Evolutionary conservation across 2,329 filamentous ascomycete genomes (phyloP).

Genomic region (Beauveria varroae): DNA sequence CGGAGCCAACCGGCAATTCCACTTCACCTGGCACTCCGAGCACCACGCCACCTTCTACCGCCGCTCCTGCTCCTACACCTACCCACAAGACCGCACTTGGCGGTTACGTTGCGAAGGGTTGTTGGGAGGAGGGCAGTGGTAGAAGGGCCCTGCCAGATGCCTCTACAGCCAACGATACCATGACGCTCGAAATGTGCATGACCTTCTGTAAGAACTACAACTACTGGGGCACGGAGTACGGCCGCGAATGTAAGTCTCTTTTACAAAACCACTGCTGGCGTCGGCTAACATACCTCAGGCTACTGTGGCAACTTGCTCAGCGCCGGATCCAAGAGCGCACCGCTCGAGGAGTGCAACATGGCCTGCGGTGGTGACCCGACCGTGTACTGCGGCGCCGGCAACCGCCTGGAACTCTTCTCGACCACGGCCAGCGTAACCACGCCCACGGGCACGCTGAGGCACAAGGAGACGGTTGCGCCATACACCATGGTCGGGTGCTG

Average conservation of each 20-base stretch:
- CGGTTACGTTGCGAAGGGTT: conserved; percentile 38
- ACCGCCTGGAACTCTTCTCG: conserved; percentile 36
- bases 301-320: conserved; percentile 40
- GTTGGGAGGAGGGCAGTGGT: conserved; percentile 38
- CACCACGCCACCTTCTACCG: not conserved
- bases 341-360: conserved; percentile 29
- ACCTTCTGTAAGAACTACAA: conserved; percentile 37
- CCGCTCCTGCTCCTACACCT: conserved; percentile 11
- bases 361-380: conserved; percentile 32
- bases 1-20: not conserved
- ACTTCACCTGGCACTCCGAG: conserved; percentile 6
- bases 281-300: conserved; percentile 19
- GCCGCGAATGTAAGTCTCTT: conserved; percentile 36
- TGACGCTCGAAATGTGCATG: conserved; percentile 43
- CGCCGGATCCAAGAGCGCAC: conserved; percentile 20
- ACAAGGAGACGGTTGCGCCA: conserved; percentile 22
- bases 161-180: conserved; percentile 36
- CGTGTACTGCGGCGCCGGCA: conserved; percentile 35
- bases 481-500: conserved; percentile 34
- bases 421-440: conserved; percentile 29
- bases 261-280: not conserved
- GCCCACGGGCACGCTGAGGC: conserved; percentile 15
- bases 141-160: conserved; percentile 35
- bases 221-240: conserved; percentile 45
- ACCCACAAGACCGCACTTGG: conserved; percentile 32